These are phyloP conservation scores for Volvox reticuliferus DNA, from an alignment of 139 green algal genomes.

Conservation along the genomic window DNA sequence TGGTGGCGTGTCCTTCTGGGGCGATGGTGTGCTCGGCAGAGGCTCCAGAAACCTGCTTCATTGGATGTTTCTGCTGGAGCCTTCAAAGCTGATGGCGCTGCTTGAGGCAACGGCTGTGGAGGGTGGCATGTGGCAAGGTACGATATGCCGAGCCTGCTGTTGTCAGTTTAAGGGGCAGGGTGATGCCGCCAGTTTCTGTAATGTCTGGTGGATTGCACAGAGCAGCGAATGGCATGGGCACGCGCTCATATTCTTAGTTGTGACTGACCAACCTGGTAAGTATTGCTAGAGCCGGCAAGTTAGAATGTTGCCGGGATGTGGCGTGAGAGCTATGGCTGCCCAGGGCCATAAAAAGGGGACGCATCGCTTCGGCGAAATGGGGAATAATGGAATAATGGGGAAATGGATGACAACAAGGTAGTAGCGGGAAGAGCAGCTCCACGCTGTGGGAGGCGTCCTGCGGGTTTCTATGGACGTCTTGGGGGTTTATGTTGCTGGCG, in stretches of 20 bases:
- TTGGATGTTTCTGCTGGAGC: not conserved
- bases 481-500: not conserved
- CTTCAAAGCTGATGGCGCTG: constrained; percentile 1
- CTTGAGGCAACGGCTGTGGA: not conserved
- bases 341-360: too few species aligned
- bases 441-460: not conserved
- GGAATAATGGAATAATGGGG: too few species aligned
- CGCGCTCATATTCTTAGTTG: too few species aligned
- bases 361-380: too few species aligned
- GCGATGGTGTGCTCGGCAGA: not conserved
- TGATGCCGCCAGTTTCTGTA: too few species aligned
- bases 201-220: too few species aligned
- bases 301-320: too few species aligned
- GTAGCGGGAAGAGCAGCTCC: not conserved
- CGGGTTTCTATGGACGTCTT: not conserved
- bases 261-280: too few species aligned
- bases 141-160: not conserved
- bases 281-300: too few species aligned
- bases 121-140: constrained; percentile 10
- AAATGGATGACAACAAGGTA: not conserved
- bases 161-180: not conserved
- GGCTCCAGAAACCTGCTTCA: not conserved
- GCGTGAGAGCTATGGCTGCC: too few species aligned
- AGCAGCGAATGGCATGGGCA: too few species aligned
- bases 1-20: not conserved